Percentiles rank a stretch among this genome's conserved stretches.
phyloP scores from a whole-genome alignment of 2,329 filamentous ascomycete species.

The Colletotrichum siamense region DNA sequence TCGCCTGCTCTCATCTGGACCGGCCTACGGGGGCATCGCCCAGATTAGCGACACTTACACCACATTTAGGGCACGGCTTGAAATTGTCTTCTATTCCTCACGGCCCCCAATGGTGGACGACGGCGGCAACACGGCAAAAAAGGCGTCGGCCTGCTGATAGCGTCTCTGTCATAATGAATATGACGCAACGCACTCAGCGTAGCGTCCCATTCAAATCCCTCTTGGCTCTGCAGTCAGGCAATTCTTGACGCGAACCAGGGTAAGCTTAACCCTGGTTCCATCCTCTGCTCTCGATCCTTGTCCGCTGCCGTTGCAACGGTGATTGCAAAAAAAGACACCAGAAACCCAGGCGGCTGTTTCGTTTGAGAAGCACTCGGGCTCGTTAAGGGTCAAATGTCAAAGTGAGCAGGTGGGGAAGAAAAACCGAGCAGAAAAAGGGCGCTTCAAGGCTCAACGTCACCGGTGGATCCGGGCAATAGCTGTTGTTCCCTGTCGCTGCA shows the following conservation, averaged over 20 bases:
- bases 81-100: neutral
- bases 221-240: conserved; percentile 4
- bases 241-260: conserved; percentile 3
- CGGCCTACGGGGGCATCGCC: neutral
- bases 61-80: neutral
- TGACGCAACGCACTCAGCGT: conserved; percentile 11
- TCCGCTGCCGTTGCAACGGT: neutral
- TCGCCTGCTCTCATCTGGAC: neutral
- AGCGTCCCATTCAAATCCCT: conserved; percentile 13
- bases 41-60: neutral
- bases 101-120: neutral
- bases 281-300: neutral
- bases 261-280: conserved; percentile 4
- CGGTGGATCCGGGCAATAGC: neutral
- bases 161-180: neutral
- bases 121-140: neutral
- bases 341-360: conserved; percentile 1
- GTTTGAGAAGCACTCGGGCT: neutral
- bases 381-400: neutral
- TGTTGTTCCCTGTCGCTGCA: neutral
- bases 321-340: conserved; percentile 1
- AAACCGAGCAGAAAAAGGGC: neutral
- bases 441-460: neutral
- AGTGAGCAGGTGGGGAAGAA: neutral
- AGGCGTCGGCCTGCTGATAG: neutral